phyloP scores from a whole-genome alignment of 2,329 filamentous ascomycete genomes.

The Diaporthe sp. region DNA sequence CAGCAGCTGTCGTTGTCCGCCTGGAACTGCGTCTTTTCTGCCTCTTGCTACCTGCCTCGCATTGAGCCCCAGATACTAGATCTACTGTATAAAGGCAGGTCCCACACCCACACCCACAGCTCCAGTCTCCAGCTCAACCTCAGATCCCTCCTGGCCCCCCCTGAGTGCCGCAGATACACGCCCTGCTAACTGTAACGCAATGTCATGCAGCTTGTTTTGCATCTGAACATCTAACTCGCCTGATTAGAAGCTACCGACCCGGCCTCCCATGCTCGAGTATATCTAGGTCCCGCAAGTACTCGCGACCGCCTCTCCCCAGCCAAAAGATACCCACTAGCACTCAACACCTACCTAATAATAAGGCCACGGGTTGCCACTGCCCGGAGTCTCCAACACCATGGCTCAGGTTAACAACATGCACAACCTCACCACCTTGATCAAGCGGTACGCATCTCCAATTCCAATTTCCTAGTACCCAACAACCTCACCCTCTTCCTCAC shows the following conservation, averaged over 20 bases:
- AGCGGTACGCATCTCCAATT: conserved; percentile 77
- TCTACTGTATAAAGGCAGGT: conserved; percentile 4
- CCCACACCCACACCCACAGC: conserved; percentile 18
- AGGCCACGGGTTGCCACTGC: conserved; percentile 38
- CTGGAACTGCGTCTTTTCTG: not conserved
- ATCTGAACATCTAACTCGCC: conserved; percentile 24
- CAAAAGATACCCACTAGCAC: conserved; percentile 36
- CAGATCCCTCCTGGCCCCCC: not conserved
- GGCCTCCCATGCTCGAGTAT: conserved; percentile 1
- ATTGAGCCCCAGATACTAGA: not conserved
- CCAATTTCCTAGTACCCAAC: not conserved
- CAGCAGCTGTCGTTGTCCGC: not conserved
- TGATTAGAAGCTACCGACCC: conserved; percentile 15
- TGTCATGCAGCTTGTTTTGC: conserved; percentile 27
- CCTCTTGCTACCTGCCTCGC: not conserved
- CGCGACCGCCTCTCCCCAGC: conserved; percentile 30
- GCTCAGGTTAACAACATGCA: conserved; percentile 81
- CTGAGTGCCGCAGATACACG: conserved; percentile 29
- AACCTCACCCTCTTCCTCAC: conserved; percentile 19
- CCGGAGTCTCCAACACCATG: conserved; percentile 36
- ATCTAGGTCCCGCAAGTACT: conserved; percentile 28
- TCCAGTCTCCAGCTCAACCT: conserved; percentile 23
- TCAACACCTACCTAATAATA: not conserved
- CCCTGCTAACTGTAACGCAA: conserved; percentile 28
- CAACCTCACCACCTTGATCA: conserved; percentile 97